These are phyloP conservation scores for Ophiocordyceps camponoti-rufipedis DNA, from an alignment of 2,329 filamentous ascomycete genomes.

Conservation along the genomic window DNA sequence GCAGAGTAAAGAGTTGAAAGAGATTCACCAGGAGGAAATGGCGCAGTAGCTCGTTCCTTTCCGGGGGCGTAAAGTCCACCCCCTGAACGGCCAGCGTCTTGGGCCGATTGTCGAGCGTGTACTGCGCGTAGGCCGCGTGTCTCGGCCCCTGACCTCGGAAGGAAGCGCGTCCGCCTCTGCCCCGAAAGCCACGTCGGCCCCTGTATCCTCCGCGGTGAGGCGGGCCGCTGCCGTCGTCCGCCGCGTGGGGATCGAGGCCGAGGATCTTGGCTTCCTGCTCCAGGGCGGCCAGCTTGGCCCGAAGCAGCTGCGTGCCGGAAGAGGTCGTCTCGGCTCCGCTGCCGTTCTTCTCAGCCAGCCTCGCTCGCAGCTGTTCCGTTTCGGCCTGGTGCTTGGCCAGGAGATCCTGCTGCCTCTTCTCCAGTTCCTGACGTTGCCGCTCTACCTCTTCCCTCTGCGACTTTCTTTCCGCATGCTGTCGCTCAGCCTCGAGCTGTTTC, in stretches of 20 bases:
- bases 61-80: slow-evolving; percentile 40
- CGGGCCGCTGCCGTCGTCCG: slow-evolving; percentile 21
- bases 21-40: slow-evolving; percentile 50
- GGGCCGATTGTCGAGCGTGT: slow-evolving; percentile 60
- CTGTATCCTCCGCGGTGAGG: slow-evolving; percentile 18
- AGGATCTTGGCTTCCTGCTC: slow-evolving; percentile 54
- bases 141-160: slow-evolving; percentile 25
- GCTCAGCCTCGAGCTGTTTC: slow-evolving; percentile 56
- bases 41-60: slow-evolving; percentile 49
- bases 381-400: slow-evolving; percentile 47
- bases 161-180: slow-evolving; percentile 19
- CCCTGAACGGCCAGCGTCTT: slow-evolving; percentile 47
- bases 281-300: slow-evolving; percentile 52
- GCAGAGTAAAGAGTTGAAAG: no score
- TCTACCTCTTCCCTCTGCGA: slow-evolving; percentile 45
- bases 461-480: slow-evolving; percentile 44
- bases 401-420: slow-evolving; percentile 43
- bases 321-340: slow-evolving; percentile 9
- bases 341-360: slow-evolving; percentile 18
- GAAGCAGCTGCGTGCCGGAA: slow-evolving; percentile 44
- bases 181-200: slow-evolving; percentile 15
- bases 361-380: slow-evolving; percentile 44
- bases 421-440: slow-evolving; percentile 42
- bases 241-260: slow-evolving; percentile 42
- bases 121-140: slow-evolving; percentile 38